phyloP scores from a whole-genome alignment of 257 asterid species.

The Sherardia arvensis region DNA sequence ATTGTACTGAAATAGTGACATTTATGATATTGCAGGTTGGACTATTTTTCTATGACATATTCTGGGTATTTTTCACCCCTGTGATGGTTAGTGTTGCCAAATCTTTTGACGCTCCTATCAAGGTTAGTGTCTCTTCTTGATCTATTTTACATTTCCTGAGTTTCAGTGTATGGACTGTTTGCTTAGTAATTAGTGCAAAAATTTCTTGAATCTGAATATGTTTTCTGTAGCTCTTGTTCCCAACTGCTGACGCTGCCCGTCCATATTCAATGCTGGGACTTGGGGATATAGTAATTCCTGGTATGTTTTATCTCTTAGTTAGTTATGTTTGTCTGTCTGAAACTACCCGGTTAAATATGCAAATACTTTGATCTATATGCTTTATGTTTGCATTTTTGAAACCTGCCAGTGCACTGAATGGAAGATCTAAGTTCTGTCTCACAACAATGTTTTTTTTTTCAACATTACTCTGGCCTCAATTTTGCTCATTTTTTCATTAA shows the following conservation, averaged over 20 bases:
- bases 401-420: background rate
- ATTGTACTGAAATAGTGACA: background rate
- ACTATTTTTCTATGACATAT: constrained; percentile 82
- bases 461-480: background rate
- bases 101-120: constrained; percentile 95
- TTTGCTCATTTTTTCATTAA: background rate
- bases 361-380: background rate
- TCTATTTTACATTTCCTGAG: background rate
- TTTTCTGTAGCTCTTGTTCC: constrained; percentile 80
- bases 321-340: background rate
- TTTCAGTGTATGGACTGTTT: background rate
- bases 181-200: background rate
- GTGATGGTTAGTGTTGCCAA: constrained; percentile 98
- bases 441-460: background rate
- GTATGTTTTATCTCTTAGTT: constrained; percentile 21
- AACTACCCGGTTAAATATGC: background rate
- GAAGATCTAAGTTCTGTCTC: background rate
- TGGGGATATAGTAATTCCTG: constrained; percentile 97
- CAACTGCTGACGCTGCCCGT: constrained; percentile 67
- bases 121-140: constrained; percentile 34
- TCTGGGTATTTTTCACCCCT: constrained; percentile 98
- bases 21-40: constrained; percentile 57
- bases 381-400: background rate
- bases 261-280: constrained; percentile 99
- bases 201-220: background rate